phyloP scores from a whole-genome alignment of 768 basidiomycete species.

The Kondoa malvinella region DNA sequence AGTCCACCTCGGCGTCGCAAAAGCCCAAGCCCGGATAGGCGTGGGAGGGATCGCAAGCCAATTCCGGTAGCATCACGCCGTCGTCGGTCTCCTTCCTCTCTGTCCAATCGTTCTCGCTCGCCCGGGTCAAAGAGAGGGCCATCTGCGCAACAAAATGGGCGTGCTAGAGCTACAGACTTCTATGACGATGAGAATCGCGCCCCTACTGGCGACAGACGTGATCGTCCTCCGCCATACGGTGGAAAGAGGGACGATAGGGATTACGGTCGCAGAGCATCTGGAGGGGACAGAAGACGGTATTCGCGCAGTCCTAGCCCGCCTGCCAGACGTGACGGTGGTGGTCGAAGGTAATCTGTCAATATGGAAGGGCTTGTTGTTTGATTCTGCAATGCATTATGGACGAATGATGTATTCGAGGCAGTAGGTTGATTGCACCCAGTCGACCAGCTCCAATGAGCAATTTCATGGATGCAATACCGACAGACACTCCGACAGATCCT shows the following conservation, averaged over 20 bases:
- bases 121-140: background rate
- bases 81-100: background rate
- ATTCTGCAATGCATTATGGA: too few relatives aligned
- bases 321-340: background rate
- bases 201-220: background rate
- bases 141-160: background rate
- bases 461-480: too few relatives aligned
- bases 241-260: too few relatives aligned
- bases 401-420: too few relatives aligned
- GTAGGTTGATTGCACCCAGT: too few relatives aligned
- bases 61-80: background rate
- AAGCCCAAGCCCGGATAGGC: background rate
- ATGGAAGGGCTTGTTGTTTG: too few relatives aligned
- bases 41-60: background rate
- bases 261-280: background rate
- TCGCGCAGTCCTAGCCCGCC: background rate
- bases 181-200: background rate
- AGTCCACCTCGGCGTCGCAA: background rate
- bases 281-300: background rate
- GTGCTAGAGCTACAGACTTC: slow-evolving; percentile 4
- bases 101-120: background rate
- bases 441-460: background rate
- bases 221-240: too few relatives aligned
- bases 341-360: too few relatives aligned
- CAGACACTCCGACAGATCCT: too few relatives aligned